A percentile compares a stretch with the other conserved stretches of the same genome.
phyloP scores from a whole-genome alignment of 1,284 basidiomycete genomes.

The Erythrobasidium hasegawianum region DNA sequence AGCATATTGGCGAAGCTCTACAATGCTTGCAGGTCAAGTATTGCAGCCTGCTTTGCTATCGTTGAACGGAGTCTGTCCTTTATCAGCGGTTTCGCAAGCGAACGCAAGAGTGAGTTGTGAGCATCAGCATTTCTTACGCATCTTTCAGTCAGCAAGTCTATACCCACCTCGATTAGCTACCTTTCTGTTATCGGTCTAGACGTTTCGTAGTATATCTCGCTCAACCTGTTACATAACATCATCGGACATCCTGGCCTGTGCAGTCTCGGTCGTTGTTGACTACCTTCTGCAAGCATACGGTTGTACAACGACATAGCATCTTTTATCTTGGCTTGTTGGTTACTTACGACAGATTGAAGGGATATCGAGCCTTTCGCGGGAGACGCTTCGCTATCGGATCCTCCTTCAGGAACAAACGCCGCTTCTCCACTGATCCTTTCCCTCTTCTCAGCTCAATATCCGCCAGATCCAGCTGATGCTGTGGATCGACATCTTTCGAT shows the following conservation, averaged over 20 bases:
- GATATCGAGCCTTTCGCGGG: constrained; percentile 9
- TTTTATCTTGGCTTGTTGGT: too few species aligned
- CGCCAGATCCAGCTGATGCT: not conserved
- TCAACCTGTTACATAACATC: not conserved
- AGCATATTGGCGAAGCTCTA: constrained; percentile 14
- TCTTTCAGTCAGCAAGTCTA: not conserved
- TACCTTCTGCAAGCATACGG: too few species aligned
- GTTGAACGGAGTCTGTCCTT: constrained; percentile 20
- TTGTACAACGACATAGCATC: too few species aligned
- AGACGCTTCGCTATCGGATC: constrained; percentile 15
- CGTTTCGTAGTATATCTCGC: not conserved
- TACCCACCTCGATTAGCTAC: constrained; percentile 3
- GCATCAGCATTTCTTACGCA: not conserved
- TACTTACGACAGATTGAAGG: not conserved
- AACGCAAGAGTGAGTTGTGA: constrained; percentile 19
- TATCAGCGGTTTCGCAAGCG: not conserved
- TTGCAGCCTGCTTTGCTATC: constrained; percentile 28
- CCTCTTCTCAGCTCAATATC: constrained; percentile 21
- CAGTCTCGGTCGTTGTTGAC: too few species aligned
- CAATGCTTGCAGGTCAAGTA: constrained; percentile 20
- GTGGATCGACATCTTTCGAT: not conserved
- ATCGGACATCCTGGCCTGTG: too few species aligned
- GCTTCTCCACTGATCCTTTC: constrained; percentile 7
- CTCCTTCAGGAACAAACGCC: constrained; percentile 8
- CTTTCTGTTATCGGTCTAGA: not conserved